Base-by-base conservation (phyloP, 371 early-diverging fungal species). In the Entomophthora muscae region DNA sequence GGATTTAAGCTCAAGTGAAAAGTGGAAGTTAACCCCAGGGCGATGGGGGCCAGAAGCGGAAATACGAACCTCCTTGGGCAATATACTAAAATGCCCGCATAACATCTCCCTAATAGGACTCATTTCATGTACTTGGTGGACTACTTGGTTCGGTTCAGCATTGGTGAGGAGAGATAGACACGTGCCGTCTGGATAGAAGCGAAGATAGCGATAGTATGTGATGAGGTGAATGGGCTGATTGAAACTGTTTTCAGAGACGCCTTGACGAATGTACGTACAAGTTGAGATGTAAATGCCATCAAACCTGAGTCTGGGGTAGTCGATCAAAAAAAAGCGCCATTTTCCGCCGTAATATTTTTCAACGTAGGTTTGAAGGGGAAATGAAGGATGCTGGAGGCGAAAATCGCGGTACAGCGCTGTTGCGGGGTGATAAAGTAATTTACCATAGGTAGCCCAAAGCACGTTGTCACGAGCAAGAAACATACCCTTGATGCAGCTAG, bases 251-350 rank as follows among this genome's bases (percentile, higher is more conserved):
- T 83, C 83, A 24, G 75, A 70, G 12, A 66, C 62, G 30, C 82
- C 78, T 51, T 71, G 69, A 67, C 81, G 70, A 24, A 81, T 67
- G 69, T 86, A 86, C 64, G 78, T 73, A 61, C 84, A 77, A 1
- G 76, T 80, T 0, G 84, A 80, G 12, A 84, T 83, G 63, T 81
- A 86, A 1, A 83, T 70, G 2, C 88, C 88, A 69, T 85, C 85
- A 52, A 75, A 74, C 22, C 84, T 73, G 32, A 85, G 68, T 10
- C 85, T 71, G 1, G 88, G 86, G 23, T 79, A 71, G 60, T 83
- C 79, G 30, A 81, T 70, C 70, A 75, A 85, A 80, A 84, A 76
- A 0, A 53, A 52, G 22, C 64, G 58, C 75, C 74, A 79, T 56
- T 65, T 64, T 61, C 64, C 52, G 1, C 61, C 32, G 65, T 71